Conservation (phyloP, 345 rosid genomes). For the Eucalyptus shirleyi region DNA sequence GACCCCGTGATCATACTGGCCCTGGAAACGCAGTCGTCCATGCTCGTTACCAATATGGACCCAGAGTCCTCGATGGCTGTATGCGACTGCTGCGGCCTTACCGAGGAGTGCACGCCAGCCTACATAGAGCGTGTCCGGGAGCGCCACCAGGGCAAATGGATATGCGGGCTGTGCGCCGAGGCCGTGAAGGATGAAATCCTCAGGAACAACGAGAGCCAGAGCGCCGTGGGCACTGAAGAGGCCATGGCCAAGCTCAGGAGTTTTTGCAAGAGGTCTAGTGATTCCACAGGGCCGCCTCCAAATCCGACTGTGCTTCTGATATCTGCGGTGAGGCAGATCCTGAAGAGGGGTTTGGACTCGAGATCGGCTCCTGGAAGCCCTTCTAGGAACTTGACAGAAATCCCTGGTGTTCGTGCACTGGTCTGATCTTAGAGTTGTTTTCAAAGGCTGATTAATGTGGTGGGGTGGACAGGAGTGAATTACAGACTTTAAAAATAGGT, state of each 20-base stretch:
- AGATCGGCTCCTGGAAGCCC: background rate
- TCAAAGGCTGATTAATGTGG: background rate
- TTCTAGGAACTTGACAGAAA: background rate
- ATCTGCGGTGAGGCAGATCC: slow-evolving; percentile 1
- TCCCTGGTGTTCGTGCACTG: background rate
- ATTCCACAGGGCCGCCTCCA: background rate
- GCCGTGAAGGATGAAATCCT: slow-evolving; percentile 13
- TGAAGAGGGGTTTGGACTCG: background rate
- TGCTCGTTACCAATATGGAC: background rate
- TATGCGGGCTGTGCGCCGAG: slow-evolving; percentile 29
- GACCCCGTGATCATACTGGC: background rate
- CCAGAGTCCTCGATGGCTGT: background rate
- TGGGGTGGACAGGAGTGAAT: background rate
- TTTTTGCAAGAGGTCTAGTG: background rate
- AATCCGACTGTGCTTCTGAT: background rate
- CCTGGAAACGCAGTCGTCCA: background rate
- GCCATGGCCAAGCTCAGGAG: slow-evolving; percentile 18
- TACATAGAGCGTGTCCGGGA: slow-evolving; percentile 9
- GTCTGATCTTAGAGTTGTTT: background rate
- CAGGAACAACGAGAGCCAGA: slow-evolving; percentile 7
- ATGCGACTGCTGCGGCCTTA: slow-evolving; percentile 24
- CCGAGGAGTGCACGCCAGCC: slow-evolving; percentile 21
- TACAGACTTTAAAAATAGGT: background rate
- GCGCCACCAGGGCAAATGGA: background rate
- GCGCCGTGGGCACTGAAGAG: slow-evolving; percentile 3